These are phyloP conservation scores for Eucalyptus viminalis DNA, from an alignment of 345 rosid species.

Conservation along the genomic window DNA sequence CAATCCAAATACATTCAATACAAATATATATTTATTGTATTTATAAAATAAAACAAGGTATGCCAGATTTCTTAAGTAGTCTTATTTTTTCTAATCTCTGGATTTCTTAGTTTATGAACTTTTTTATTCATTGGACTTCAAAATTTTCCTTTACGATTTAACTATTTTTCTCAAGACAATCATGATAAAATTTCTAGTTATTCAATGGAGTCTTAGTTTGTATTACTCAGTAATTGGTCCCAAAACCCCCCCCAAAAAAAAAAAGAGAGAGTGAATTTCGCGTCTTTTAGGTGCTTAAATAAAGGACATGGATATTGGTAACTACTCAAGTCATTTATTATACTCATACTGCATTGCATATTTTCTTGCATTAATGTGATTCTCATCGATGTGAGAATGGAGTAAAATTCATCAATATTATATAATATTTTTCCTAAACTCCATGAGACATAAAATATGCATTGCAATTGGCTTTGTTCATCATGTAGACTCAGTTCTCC, in stretches of 20 bases:
- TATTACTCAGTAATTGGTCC: neutral
- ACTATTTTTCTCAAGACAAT: too few relatives aligned
- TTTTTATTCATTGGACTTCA: neutral
- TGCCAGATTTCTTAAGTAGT: neutral
- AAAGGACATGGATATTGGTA: neutral
- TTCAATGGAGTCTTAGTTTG: too few relatives aligned
- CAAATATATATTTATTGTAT: neutral
- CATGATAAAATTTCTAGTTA: too few relatives aligned
- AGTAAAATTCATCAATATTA: neutral
- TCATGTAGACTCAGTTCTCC: neutral
- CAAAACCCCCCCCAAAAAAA: too few relatives aligned
- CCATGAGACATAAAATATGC: neutral
- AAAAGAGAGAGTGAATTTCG: neutral
- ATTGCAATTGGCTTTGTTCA: neutral
- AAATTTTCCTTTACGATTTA: neutral
- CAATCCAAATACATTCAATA: neutral
- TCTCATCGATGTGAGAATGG: neutral
- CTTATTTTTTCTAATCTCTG: too few relatives aligned
- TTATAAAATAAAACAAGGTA: neutral
- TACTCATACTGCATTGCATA: neutral
- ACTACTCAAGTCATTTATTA: neutral
- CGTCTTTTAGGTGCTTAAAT: neutral
- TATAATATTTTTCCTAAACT: neutral
- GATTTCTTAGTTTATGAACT: neutral
- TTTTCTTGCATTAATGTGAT: neutral